These are phyloP conservation scores for Saccharomycopsis sp. DNA, from an alignment of 805 yeast genomes.

Conservation along the genomic window DNA sequence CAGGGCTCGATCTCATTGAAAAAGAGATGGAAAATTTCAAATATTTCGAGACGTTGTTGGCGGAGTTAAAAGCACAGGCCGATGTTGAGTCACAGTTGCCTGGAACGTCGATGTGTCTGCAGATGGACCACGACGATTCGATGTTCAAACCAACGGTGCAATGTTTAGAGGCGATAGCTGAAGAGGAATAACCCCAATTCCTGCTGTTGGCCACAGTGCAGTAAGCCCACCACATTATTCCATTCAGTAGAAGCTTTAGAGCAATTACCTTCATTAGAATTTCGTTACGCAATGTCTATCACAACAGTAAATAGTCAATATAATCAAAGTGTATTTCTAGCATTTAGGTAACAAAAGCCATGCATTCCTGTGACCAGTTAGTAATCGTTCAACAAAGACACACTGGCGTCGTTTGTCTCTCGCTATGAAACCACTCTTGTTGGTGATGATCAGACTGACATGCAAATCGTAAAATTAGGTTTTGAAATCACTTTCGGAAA, in stretches of 20 bases:
- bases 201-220: too few relatives aligned
- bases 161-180: neutral
- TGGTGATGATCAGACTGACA: conserved; percentile 21
- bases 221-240: too few relatives aligned
- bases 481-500: conserved; percentile 1
- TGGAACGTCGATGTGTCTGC: neutral
- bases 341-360: too few relatives aligned
- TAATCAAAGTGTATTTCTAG: too few relatives aligned
- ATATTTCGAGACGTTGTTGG: conserved; percentile 2
- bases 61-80: neutral
- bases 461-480: conserved; percentile 22
- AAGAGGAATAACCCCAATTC: neutral
- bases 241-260: too few relatives aligned
- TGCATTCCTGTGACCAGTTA: too few relatives aligned
- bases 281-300: too few relatives aligned
- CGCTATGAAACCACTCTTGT: neutral
- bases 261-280: too few relatives aligned
- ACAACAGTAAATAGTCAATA: too few relatives aligned
- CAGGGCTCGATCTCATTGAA: conserved; percentile 15
- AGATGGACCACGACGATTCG: neutral
- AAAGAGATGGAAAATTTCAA: conserved; percentile 15
- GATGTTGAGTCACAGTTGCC: neutral
- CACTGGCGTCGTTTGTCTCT: too few relatives aligned
- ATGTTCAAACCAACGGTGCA: neutral
- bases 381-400: too few relatives aligned